Conservation (phyloP, 176 grass and related monocot species). For the Ensete ventricosum region DNA sequence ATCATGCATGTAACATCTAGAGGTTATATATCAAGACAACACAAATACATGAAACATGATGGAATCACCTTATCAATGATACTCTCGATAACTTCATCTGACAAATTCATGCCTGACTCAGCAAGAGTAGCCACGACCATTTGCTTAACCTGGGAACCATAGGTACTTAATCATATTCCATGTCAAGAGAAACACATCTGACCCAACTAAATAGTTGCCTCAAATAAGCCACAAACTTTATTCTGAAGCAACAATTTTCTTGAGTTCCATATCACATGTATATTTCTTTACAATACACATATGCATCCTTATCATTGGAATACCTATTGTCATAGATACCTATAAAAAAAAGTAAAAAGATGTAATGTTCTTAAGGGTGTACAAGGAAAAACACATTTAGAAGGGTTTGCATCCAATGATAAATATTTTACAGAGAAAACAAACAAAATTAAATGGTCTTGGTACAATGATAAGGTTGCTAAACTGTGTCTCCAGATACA, state of each 20-base stretch:
- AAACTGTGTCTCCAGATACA: neutral
- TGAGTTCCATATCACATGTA: neutral
- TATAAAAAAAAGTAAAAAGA: no score
- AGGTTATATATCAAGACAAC: no score
- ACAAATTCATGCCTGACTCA: constrained; percentile 10
- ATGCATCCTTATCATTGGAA: neutral
- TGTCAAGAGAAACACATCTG: neutral
- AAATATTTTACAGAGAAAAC: no score
- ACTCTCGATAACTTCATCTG: constrained; percentile 3
- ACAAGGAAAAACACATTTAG: neutral
- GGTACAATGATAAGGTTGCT: no score
- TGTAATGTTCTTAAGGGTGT: no score
- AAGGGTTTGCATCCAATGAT: neutral
- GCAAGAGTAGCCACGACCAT: constrained; percentile 10
- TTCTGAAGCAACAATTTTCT: neutral
- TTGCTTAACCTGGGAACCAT: neutral
- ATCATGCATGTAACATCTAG: no score
- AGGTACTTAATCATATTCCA: neutral
- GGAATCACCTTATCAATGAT: constrained; percentile 9
- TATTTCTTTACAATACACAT: neutral
- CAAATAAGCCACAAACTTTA: no score
- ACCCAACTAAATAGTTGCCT: neutral
- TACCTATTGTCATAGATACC: no score
- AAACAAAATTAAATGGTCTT: no score
- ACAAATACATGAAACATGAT: no score